Evolutionary conservation across 2,329 filamentous ascomycete species (phyloP).

Genomic region (Scorias spongiosa): DNA sequence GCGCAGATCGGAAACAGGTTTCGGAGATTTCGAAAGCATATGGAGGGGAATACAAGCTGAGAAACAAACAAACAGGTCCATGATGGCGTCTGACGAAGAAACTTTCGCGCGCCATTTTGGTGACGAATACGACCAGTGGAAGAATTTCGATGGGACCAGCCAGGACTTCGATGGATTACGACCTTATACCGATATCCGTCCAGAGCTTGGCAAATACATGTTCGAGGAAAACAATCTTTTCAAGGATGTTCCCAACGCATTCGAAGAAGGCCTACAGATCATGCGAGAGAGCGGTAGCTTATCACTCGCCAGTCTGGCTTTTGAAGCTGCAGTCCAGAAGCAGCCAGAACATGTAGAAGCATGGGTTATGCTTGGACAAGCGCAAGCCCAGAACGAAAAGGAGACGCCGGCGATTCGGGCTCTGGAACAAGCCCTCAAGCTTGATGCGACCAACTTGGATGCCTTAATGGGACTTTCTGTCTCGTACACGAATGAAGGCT

Average conservation of each 20-base stretch:
- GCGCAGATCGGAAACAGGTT: constrained; percentile 50
- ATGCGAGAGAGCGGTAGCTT: constrained; percentile 89
- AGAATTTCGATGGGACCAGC: constrained; percentile 54
- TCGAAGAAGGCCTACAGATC: constrained; percentile 83
- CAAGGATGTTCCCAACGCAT: constrained; percentile 64
- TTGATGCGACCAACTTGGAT: constrained; percentile 73
- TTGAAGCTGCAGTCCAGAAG: constrained; percentile 89
- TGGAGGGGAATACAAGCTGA: constrained; percentile 73
- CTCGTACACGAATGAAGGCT: constrained; percentile 96
- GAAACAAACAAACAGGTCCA: constrained; percentile 49
- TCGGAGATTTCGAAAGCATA: constrained; percentile 79
- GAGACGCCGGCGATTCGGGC: constrained; percentile 91
- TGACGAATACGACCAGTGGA: constrained; percentile 71
- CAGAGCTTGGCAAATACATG: constrained; percentile 69
- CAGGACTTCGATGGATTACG: constrained; percentile 41
- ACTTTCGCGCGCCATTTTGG: constrained; percentile 47
- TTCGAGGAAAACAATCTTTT: constrained; percentile 94
- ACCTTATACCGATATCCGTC: constrained; percentile 42
- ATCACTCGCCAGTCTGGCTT: constrained; percentile 81
- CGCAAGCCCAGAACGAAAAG: constrained; percentile 97
- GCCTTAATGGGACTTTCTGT: constrained; percentile 92
- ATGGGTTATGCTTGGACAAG: constrained; percentile 81
- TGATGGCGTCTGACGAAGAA: constrained; percentile 51
- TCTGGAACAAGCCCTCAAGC: constrained; percentile 74
- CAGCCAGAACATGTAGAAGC: constrained; percentile 76